Evolutionary conservation across 257 asterid genomes (phyloP).

Genomic region (Solanum chilense): DNA sequence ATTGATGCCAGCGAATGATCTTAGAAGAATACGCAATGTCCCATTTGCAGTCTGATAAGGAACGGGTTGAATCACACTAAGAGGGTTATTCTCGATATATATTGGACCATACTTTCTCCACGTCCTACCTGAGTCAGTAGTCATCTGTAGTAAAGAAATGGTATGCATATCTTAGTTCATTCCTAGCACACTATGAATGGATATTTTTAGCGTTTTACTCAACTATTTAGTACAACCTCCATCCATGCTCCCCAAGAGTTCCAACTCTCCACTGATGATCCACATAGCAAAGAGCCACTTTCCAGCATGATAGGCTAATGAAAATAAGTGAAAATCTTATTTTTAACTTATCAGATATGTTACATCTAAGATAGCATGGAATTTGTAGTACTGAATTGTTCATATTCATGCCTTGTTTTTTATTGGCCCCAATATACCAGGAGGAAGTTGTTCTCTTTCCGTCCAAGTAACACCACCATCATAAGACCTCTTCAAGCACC

Average conservation of each 20-base stretch:
- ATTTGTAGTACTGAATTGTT: neutral
- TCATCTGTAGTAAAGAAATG: constrained; percentile 33
- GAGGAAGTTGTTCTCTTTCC: constrained; percentile 81
- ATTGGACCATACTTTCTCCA: constrained; percentile 94
- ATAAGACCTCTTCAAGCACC: constrained; percentile 76
- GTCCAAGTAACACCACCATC: constrained; percentile 85
- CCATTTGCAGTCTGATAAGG: constrained; percentile 78
- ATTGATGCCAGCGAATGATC: constrained; percentile 55
- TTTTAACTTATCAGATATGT: neutral
- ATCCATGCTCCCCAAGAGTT: constrained; percentile 99
- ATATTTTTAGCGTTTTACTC: neutral
- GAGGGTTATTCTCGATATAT: constrained; percentile 41
- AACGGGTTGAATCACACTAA: constrained; percentile 90
- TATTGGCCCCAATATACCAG: constrained; percentile 92
- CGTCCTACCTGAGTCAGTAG: constrained; percentile 62
- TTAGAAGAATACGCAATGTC: constrained; percentile 57
- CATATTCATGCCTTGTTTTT: constrained; percentile 59
- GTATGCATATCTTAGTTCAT: neutral
- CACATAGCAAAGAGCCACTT: constrained; percentile 83
- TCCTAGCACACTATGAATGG: neutral
- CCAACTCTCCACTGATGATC: constrained; percentile 99
- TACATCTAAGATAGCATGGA: neutral
- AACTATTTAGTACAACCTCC: constrained; percentile 44
- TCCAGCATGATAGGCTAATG: constrained; percentile 77
- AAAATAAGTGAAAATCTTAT: neutral